Base-by-base conservation (phyloP, 1,284 basidiomycete species). In the Phylloboletellus chloephorus region DNA sequence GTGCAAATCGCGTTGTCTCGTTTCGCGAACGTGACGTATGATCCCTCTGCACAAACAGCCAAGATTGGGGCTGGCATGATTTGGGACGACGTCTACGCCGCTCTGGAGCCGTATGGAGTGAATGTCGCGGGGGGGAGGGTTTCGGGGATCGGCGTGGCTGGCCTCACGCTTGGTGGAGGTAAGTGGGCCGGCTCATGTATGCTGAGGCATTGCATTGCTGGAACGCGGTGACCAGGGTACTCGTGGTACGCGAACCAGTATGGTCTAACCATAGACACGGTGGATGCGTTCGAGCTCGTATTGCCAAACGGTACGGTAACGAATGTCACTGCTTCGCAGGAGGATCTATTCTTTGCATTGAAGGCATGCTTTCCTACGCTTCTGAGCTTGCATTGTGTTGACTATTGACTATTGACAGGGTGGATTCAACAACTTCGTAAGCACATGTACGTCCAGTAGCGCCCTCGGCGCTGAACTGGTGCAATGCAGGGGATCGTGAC, bases 401-500 rank as follows among this genome's bases (percentile, higher is more conserved):
- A n/a, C n/a, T n/a, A n/a, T n/a, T n/a, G n/a, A n/a, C 19, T 5
- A 30, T 19, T 31, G 19, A 16, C 16, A 77, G 73, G 78, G 76
- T 17, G 73, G 76, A 11, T 64, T 71, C 43, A 79, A 81, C 48
- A 80, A 79, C 54, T 79, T 77, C 46, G 77, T 77, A 42, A 44
- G 71, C 61, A 21, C 10, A 9, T 47, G 77, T 77, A 42, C 45
- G 71, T 61, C 21, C 10, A 9, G 17, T 8, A 21, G 6, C 17
- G 12, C 10, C 7, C 24, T 24, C 26, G 12, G 3, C 4, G 8
- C 20, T 20, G 5, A 5, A 15, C 25, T n/a, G n/a, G n/a, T n/a
- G n/a, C n/a, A n/a, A n/a, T n/a, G 11, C 28, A 79, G 76, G 78
- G 77, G 2, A 74, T 81, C 29, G 75, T 79, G 3, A 80, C 78